Conservation (phyloP, 148 eudicot genomes). For the Camellia japonica region DNA sequence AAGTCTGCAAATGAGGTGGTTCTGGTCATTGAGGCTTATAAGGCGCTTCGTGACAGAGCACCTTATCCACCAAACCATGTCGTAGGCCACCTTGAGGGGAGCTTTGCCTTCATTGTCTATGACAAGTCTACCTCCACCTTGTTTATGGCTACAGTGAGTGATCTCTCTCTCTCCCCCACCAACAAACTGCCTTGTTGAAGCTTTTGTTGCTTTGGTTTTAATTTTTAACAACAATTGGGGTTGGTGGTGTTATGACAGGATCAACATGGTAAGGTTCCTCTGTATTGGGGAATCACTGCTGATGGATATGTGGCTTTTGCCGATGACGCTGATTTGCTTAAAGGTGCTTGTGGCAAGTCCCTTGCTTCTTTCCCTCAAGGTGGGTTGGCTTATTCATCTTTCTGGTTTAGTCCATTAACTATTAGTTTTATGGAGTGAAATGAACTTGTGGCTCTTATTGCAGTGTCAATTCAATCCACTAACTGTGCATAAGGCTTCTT, state of each 20-base stretch:
- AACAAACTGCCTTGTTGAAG: background rate
- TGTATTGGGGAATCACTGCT: constrained; percentile 96
- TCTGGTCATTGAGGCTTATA: constrained; percentile 83
- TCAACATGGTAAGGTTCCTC: constrained; percentile 76
- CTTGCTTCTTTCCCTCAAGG: constrained; percentile 98
- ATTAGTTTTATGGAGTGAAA: background rate
- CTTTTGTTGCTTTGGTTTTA: background rate
- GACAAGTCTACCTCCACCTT: constrained; percentile 81
- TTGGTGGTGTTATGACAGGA: constrained; percentile 48
- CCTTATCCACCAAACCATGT: constrained; percentile 89
- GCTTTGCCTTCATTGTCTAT: constrained; percentile 70
- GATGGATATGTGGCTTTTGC: constrained; percentile 90
- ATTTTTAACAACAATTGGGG: background rate
- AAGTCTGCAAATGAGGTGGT: constrained; percentile 71
- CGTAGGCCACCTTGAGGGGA: constrained; percentile 73
- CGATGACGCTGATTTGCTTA: constrained; percentile 80
- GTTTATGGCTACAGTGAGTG: constrained; percentile 79
- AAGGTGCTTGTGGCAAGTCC: constrained; percentile 96
- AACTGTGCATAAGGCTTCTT: too few species aligned
- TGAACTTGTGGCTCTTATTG: background rate
- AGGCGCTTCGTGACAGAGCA: constrained; percentile 84
- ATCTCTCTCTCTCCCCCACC: background rate
- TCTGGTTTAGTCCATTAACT: background rate
- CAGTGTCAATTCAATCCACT: too few species aligned
- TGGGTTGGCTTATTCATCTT: constrained; percentile 23